Evolutionary conservation across 164 flowering plant species (phyloP), one percentile per base, ranked within the genome.

Genomic region (Liquidambar formosana): DNA sequence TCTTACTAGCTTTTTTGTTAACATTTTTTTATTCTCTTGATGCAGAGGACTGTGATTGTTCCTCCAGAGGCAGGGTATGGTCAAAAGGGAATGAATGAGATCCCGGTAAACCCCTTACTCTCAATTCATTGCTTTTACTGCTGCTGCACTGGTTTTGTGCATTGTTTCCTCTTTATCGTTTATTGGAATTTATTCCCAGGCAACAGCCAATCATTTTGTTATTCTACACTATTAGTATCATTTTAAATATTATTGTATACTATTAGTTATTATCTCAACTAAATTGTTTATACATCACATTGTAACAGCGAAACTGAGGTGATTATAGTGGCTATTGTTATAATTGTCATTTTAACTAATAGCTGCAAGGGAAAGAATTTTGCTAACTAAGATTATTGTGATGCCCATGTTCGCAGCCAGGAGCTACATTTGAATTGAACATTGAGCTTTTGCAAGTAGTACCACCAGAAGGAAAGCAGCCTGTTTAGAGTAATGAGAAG

Each of bases 31-130:
- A n/a, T 67, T 74, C 12, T 59, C 49, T 74, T 13, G 64, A 44
- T 73, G 72, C 84, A 92, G 97, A 89, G 99, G 75, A 92, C 89
- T 18, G 97, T 95, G 64, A 83, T 95, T 68, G 93, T 95, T 76
- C 89, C 96, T 60, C 96, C 99, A 19, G 97, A 92, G 72, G 86
- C 82, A 74, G 99, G 99, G 9, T 95, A 95, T 76, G 96, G 96
- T 10, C 52, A 85, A 61, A 95, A 80, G 76, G 96, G 97, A 74
- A 88, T 91, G 92, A 87, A 85, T 74, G 99, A 93, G 79, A 95
- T 95, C 45, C 97, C 97, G 73, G 97, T 95, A 90, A 75, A 51
- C 15, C 28, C 18, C 41, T 46, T 47, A 16, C 27, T 27, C 60
- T 47, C 11, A n/a, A 12, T 21, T 64, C 10, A 19, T 49, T 21